Percentiles rank a stretch among this genome's conserved stretches.
phyloP scores from a whole-genome alignment of 768 basidiomycete genomes.

The Rhodosporidiobolus odoratus region DNA sequence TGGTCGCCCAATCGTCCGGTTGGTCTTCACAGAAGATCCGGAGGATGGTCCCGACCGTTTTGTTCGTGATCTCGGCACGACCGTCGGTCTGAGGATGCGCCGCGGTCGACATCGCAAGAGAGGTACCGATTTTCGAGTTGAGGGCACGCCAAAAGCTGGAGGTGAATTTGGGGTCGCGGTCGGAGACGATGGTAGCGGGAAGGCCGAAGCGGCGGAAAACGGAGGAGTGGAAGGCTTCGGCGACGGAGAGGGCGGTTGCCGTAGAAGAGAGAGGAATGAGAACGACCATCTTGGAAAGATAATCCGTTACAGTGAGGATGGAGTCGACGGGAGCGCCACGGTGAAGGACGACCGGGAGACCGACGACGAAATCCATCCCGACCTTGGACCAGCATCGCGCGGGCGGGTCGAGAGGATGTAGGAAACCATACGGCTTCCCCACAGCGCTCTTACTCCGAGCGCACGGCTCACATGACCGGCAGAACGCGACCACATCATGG shows the following conservation, averaged over 20 bases:
- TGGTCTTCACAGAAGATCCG: conserved; percentile 15
- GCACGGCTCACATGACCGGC: conserved; percentile 5
- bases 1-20: conserved; percentile 44
- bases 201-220: conserved; percentile 50
- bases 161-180: conserved; percentile 52
- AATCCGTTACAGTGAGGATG: conserved; percentile 1
- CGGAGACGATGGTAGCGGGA: conserved; percentile 49
- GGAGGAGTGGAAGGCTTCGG: conserved; percentile 47
- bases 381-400: not conserved
- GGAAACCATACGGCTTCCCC: not conserved
- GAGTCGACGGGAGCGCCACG: not conserved
- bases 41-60: conserved; percentile 23
- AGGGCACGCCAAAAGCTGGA: conserved; percentile 50
- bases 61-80: conserved; percentile 47
- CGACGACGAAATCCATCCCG: conserved; percentile 10
- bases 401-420: conserved; percentile 7
- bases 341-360: not conserved
- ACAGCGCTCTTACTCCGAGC: not conserved
- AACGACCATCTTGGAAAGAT: conserved; percentile 3
- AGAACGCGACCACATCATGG: conserved; percentile 5
- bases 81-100: conserved; percentile 53
- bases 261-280: not conserved
- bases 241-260: conserved; percentile 44
- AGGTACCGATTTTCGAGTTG: conserved; percentile 43
- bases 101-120: conserved; percentile 48